These are phyloP conservation scores for Tetradesmus obliquus DNA, from an alignment of 139 green algal species.

Conservation along the genomic window DNA sequence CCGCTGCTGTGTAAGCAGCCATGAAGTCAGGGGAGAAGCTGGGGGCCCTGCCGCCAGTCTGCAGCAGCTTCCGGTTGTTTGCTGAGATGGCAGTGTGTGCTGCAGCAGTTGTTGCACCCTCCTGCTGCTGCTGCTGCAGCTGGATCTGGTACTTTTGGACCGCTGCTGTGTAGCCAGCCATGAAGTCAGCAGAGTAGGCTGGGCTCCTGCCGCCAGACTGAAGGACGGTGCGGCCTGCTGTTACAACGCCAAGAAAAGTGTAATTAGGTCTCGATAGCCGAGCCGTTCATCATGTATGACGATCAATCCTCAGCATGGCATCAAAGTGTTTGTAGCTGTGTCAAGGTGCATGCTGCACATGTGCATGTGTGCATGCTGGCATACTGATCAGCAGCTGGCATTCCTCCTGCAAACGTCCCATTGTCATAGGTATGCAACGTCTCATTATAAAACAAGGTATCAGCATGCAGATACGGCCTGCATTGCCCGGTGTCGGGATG, in stretches of 20 bases:
- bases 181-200: not conserved
- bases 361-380: not conserved
- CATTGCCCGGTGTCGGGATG: not conserved
- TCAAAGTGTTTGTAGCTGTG: no score
- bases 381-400: not conserved
- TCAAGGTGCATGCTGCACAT: not conserved
- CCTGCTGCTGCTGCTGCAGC: not conserved
- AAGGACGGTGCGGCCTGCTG: not conserved
- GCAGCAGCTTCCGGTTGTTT: not conserved
- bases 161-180: not conserved
- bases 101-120: not conserved
- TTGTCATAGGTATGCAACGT: no score
- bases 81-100: not conserved
- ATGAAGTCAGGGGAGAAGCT: not conserved
- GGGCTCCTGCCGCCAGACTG: not conserved
- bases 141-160: not conserved
- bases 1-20: not conserved
- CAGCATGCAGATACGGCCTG: no score
- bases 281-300: no score
- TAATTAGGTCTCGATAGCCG: no score
- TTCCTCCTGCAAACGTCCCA: no score
- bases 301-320: no score
- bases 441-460: no score
- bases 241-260: no score
- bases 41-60: not conserved